Base-by-base conservation (phyloP, 768 basidiomycete species). In the Trametes cubensis region DNA sequence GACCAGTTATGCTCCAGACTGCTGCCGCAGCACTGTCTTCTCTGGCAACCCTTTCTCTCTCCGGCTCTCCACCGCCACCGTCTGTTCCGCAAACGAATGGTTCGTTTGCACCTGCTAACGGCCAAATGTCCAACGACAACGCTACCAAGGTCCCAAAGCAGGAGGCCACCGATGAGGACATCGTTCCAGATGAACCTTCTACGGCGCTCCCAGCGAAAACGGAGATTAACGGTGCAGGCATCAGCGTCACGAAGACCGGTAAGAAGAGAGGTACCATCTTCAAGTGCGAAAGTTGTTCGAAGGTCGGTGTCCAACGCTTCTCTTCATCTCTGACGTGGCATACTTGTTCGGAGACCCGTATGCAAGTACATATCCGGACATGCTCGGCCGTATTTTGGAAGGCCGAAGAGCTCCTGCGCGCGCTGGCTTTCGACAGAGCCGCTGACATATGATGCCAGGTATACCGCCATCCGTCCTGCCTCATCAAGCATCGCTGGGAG, bases 401-500 rank as follows among this genome's bases (percentile, higher is more conserved):
- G 23, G 38, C 21, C 18, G n/a, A 53, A 23, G 45, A 14, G 20
- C 20, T 13, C 21, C 18, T 21, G 18, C 18, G 45, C 23, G 20
- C 23, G 17, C 13, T 46, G 10, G 21, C 45, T 13, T 40, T 40
- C 30, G 6, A 20, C 51, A 42, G 41, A 18, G 25, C 25, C 55
- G 49, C 55, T 44, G 18, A 44, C 25, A 28, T 51, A 25, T 21
- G 55, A 45, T 39, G 49, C 17, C 71, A 92, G 90, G 86, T 92
- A 41, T 94, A 92, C 74, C 86, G 90, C 55, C 95, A 98, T 75
- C 94, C 94, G 2, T 93, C 91, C 14, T 98, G 95, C 75, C 80
- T 98, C 50, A 92, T 95, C 75, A 98, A 98, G 75, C 96, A 98
- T 71, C 90, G 96, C 38, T 98, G 96, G 96, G 95, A 98, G 71